Conservation (phyloP, 805 yeast genomes). For the Saccharomyces paradoxus region DNA sequence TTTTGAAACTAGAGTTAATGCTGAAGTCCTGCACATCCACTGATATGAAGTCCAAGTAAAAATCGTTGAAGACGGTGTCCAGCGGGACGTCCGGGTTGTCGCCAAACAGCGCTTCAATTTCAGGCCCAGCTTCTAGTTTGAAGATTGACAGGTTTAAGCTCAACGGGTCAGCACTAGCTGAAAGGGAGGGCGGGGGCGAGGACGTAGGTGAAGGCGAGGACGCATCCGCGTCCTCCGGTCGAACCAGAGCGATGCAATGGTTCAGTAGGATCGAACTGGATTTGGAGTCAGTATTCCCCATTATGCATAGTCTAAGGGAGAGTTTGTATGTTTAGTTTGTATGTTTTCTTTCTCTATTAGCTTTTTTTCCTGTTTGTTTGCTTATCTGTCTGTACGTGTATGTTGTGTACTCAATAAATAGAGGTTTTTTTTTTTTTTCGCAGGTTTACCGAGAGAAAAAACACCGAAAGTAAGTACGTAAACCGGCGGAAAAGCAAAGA, state of each 20-base stretch:
- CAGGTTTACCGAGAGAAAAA: background rate
- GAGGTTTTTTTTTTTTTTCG: background rate
- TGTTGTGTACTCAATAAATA: background rate
- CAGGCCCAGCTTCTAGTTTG: background rate
- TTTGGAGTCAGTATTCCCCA: slow-evolving; percentile 74
- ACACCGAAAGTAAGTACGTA: background rate
- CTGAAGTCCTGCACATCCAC: background rate
- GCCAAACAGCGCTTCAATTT: background rate
- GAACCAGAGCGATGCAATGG: slow-evolving; percentile 32
- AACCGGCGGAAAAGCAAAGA: background rate
- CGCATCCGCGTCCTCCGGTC: slow-evolving; percentile 5
- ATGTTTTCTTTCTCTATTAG: background rate
- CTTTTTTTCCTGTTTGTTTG: background rate
- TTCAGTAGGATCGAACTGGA: slow-evolving; percentile 41
- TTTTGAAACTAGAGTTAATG: background rate
- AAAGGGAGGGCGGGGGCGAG: background rate
- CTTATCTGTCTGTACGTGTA: background rate
- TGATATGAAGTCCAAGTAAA: slow-evolving; percentile 16
- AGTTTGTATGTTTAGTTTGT: background rate
- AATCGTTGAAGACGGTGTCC: slow-evolving; percentile 22
- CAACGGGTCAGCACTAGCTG: slow-evolving; percentile 2
- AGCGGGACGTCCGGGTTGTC: background rate
- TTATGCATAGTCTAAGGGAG: slow-evolving; percentile 17
- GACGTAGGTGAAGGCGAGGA: background rate
- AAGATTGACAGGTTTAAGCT: background rate